phyloP scores from a whole-genome alignment of 169 alveolate species.

The Babesia bigemina region DNA sequence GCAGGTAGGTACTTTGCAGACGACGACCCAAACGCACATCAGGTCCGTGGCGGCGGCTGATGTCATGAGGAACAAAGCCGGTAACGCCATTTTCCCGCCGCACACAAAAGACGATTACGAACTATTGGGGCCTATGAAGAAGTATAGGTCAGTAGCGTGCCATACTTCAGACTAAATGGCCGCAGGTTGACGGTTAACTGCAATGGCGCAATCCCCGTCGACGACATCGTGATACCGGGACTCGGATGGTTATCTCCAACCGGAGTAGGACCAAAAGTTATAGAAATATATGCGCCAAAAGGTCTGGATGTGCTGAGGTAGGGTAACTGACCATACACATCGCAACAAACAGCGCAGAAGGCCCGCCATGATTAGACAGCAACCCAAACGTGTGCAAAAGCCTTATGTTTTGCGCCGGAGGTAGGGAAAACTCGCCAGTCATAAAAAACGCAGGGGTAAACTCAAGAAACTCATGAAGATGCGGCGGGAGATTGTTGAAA shows the following conservation, averaged over 20 bases:
- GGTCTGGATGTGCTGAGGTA: constrained; percentile 72
- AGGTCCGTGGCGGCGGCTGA: constrained; percentile 63
- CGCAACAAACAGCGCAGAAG: constrained; percentile 28
- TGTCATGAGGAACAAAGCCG: constrained; percentile 68
- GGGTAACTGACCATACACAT: not conserved
- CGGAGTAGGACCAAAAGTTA: constrained; percentile 77
- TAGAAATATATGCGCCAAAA: constrained; percentile 78
- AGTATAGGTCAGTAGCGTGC: constrained; percentile 55
- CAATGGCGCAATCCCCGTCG: constrained; percentile 65
- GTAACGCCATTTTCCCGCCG: constrained; percentile 72
- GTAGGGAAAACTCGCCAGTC: constrained; percentile 2
- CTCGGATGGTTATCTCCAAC: constrained; percentile 81
- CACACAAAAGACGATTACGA: constrained; percentile 58
- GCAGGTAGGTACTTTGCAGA: constrained; percentile 29
- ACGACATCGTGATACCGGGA: constrained; percentile 81
- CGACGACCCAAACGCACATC: not conserved
- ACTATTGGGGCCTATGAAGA: constrained; percentile 22
- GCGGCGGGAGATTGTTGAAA: constrained; percentile 26
- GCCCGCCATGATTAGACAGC: constrained; percentile 55
- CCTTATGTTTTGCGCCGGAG: constrained; percentile 26
- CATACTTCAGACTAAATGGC: constrained; percentile 3
- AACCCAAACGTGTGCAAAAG: constrained; percentile 24
- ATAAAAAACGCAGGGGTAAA: constrained; percentile 40
- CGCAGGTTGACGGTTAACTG: constrained; percentile 49
- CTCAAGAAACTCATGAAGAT: constrained; percentile 43